Evolutionary conservation across 2,329 filamentous ascomycete species (phyloP).

Genomic region (Trichophyton equinum): DNA sequence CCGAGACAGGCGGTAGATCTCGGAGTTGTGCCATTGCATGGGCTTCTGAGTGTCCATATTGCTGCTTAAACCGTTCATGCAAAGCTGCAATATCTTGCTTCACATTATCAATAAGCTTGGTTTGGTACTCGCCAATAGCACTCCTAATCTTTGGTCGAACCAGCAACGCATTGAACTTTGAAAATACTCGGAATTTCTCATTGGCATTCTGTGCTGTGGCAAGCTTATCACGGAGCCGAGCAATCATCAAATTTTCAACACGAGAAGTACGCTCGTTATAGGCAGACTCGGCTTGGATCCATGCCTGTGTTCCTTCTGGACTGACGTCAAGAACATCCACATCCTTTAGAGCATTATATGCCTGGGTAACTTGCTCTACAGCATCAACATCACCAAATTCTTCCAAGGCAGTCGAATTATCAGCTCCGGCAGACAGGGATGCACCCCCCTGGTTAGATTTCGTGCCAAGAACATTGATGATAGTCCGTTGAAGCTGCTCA

Average conservation of each 20-base stretch:
- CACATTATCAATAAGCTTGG: slow-evolving; percentile 93
- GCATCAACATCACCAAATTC: slow-evolving; percentile 97
- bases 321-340: slow-evolving; percentile 92
- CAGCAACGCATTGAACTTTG: slow-evolving; percentile 97
- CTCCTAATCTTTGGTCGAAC: slow-evolving; percentile 98
- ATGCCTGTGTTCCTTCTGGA: slow-evolving; percentile 74
- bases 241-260: slow-evolving; percentile 98
- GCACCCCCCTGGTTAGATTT: slow-evolving; percentile 47
- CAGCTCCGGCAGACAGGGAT: slow-evolving; percentile 31
- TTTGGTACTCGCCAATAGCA: slow-evolving; percentile 95
- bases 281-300: slow-evolving; percentile 85
- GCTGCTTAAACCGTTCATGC: slow-evolving; percentile 95
- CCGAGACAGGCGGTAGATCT: slow-evolving; percentile 88
- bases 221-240: slow-evolving; percentile 76
- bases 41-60: slow-evolving; percentile 95
- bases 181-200: slow-evolving; percentile 99
- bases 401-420: slow-evolving; percentile 63
- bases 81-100: slow-evolving; percentile 88
- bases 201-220: slow-evolving; percentile 94
- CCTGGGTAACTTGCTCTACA: slow-evolving; percentile 87
- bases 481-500: slow-evolving; percentile 91
- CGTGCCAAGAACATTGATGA: slow-evolving; percentile 87
- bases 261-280: slow-evolving; percentile 96
- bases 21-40: slow-evolving; percentile 97
- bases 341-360: slow-evolving; percentile 85